Evolutionary conservation across 108 stramenopile genomes (phyloP), one percentile per base, ranked within the genome.

Genomic region (Fragilariopsis cylindrus): DNA sequence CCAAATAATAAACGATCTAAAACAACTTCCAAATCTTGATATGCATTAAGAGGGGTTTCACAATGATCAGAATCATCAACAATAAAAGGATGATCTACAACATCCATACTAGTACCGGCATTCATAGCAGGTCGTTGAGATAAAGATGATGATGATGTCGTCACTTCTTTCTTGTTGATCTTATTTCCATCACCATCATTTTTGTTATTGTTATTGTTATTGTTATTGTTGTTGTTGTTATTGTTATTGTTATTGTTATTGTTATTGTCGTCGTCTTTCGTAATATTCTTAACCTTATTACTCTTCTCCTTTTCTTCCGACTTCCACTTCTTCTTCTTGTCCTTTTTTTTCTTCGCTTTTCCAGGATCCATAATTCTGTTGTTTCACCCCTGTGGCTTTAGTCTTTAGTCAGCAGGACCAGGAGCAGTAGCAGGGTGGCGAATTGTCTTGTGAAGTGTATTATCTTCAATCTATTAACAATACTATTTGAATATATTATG

Each of bases 21-120:
- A 12, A 90, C 43, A 7, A 88, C 83, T 7, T 79, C 64, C 3
- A 95, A 48, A 68, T 96, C 79, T 47, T 41, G 64, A 70, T 94
- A 96, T 6, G 95, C 93, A 46, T 71, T 72, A 3, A 81, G 77
- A 42, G 85, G 74, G 21, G 92, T 92, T 60, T 96, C 95, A 69
- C 90, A 93, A 69, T 92, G 92, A 76, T 96, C 95, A n/a, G 66
- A 56, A 43, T 54, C 41, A 47, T 82, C 82, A 0, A 72, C 78
- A 7, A 39, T n/a, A 46, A 82, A 82, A 40, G 74, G 48, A 52
- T 73, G 68, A 2, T 41, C 42, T 54, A 41, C 62, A 42, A 44
- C 39, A 13, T 1, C 43, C 9, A 21, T 11, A 39, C 15, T 11
- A 11, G 60, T 11, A n/a, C 15, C 15, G 3, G 11, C 39, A n/a